Evolutionary conservation across 1,139 yeast genomes (phyloP), one percentile per base, ranked within the genome.

Genomic region (Geotrichum histeridarum): DNA sequence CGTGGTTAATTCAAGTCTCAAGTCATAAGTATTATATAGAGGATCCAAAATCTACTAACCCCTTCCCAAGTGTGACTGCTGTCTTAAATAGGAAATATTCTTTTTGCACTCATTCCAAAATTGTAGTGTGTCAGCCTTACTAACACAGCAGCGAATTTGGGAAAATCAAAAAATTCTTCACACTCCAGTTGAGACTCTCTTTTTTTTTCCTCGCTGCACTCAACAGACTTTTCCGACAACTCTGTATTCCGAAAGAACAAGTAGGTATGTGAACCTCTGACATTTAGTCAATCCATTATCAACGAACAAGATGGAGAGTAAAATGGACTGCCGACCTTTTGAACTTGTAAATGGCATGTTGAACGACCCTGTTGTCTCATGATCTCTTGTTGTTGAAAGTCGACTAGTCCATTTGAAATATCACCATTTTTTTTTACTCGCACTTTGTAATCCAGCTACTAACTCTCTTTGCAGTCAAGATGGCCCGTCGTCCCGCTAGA

Each of bases 401-500:
- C 27, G 3, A 22, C 27, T 22, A 22, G 3, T 22, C 27, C 27
- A 22, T 22, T 22, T 22, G 27, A 22, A 22, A 22, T 22, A 22
- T 22, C 27, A 22, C 27, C 27, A 3, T 22, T 5, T 22, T 22
- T n/a, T n/a, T n/a, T n/a, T n/a, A n/a, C n/a, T n/a, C 4, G 27
- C 27, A 22, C 27, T 22, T 22, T 5, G 27, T 22, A 5, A 22
- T 22, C 5, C 27, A 22, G 27, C 27, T 22, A 22, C 27, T 22
- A 22, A 22, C 27, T 22, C 27, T 22, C 27, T 22, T 22, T 22
- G 27, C 27, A 43, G 74, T 72, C 83, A 88, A 85, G 77, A 93
- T 93, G 99, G 98, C 99, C 78, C 91, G 99, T 83, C 93, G 99
- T 88, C 99, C 99, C 80, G 99, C 99, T 85, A 89, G 98, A 86